These are phyloP conservation scores for Trebouxia sp. DNA, from an alignment of 139 green algal genomes.

Conservation along the genomic window DNA sequence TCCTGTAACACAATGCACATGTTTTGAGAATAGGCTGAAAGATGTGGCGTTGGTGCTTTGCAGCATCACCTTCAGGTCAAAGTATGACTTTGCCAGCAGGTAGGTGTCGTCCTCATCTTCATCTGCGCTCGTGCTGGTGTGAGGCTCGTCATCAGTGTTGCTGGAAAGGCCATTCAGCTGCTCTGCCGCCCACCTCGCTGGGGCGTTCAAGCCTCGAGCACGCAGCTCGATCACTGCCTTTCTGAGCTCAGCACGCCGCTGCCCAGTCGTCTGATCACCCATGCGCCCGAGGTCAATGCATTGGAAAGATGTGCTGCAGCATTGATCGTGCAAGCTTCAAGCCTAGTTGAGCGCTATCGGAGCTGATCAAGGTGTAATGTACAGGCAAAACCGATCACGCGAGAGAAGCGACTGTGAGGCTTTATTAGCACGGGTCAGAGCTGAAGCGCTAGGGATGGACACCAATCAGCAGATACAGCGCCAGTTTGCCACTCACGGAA, in stretches of 20 bases:
- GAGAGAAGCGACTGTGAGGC: too few relatives aligned
- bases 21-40: not conserved
- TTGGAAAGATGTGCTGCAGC: too few relatives aligned
- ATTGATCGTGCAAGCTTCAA: too few relatives aligned
- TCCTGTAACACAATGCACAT: slow-evolving; percentile 57
- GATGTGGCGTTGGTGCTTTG: not conserved
- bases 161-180: slow-evolving; percentile 59
- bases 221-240: slow-evolving; percentile 54
- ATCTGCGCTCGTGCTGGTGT: not conserved
- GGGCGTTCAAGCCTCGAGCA: slow-evolving; percentile 47
- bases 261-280: not conserved
- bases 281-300: not conserved
- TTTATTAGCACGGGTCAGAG: too few relatives aligned
- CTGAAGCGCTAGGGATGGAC: too few relatives aligned
- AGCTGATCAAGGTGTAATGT: too few relatives aligned
- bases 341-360: too few relatives aligned
- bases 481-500: too few relatives aligned
- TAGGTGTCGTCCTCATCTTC: slow-evolving; percentile 37
- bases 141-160: not conserved
- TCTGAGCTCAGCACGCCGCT: slow-evolving; percentile 49
- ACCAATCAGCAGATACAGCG: too few relatives aligned
- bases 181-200: slow-evolving; percentile 76
- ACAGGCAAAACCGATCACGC: too few relatives aligned
- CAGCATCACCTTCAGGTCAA: slow-evolving; percentile 65
- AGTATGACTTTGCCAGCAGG: slow-evolving; percentile 63